Evolutionary conservation across 2,329 filamentous ascomycete genomes (phyloP).

Genomic region (Neofusicoccum umdonicola): DNA sequence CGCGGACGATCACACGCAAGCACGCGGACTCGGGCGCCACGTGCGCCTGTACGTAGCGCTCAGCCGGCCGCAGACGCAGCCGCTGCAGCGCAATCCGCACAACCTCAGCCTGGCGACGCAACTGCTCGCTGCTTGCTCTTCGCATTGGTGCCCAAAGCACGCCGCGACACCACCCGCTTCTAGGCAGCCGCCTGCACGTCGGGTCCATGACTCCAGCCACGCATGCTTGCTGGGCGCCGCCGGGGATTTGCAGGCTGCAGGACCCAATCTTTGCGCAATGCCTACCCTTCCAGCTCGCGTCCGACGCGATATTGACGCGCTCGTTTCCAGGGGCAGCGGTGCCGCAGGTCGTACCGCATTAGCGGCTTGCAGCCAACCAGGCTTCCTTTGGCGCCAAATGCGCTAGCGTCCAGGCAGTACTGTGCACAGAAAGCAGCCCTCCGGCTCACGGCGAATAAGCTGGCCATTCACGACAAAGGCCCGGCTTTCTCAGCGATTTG

Average conservation of each 20-base stretch:
- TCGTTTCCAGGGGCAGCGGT: not conserved
- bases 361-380: not conserved
- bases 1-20: not conserved
- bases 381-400: not conserved
- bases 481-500: slow-evolving; percentile 1
- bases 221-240: not conserved
- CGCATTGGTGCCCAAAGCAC: too few species aligned
- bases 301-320: not conserved
- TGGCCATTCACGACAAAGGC: not conserved
- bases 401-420: not conserved
- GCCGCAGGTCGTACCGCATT: not conserved
- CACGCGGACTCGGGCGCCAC: not conserved
- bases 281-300: not conserved
- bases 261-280: not conserved
- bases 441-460: too few species aligned
- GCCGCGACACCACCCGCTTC: not conserved
- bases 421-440: not conserved
- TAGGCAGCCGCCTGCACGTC: not conserved
- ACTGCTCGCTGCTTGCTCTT: too few species aligned
- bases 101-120: not conserved
- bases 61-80: not conserved
- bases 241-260: not conserved
- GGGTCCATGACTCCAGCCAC: not conserved
- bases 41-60: not conserved
- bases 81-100: not conserved